These are phyloP conservation scores for Aspergillus viridinutans DNA, from an alignment of 2,329 filamentous ascomycete genomes.

Conservation along the genomic window DNA sequence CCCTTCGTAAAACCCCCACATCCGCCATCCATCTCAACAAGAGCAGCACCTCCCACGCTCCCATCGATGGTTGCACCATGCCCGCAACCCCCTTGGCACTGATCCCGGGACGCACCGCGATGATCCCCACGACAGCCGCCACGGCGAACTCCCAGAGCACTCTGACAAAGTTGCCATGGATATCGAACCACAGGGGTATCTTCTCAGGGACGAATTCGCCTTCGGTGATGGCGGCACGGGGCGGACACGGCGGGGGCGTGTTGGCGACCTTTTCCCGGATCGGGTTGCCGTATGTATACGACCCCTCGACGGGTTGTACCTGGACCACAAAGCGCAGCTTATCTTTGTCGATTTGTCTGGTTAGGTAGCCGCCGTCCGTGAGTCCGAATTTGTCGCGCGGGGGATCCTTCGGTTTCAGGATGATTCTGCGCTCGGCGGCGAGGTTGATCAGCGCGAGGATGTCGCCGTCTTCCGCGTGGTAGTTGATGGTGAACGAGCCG, in stretches of 20 bases:
- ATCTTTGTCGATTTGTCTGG: slow-evolving; percentile 43
- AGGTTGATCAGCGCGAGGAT: slow-evolving; percentile 43
- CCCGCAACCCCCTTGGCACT: slow-evolving; percentile 30
- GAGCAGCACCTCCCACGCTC: slow-evolving; percentile 40
- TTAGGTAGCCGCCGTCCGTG: slow-evolving; percentile 44
- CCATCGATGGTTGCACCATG: slow-evolving; percentile 37
- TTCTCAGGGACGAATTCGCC: slow-evolving; percentile 17
- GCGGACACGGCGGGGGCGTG: slow-evolving; percentile 24
- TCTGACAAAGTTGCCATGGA: slow-evolving; percentile 36
- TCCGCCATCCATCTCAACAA: slow-evolving; percentile 40
- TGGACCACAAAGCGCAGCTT: slow-evolving; percentile 42
- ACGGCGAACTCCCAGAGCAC: slow-evolving; percentile 42
- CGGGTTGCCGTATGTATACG: slow-evolving; percentile 41
- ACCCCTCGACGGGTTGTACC: slow-evolving; percentile 28
- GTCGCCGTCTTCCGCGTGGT: slow-evolving; percentile 41
- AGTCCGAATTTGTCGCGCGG: slow-evolving; percentile 45
- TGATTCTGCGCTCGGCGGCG: slow-evolving; percentile 31
- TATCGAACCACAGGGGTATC: slow-evolving; percentile 48
- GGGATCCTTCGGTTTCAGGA: slow-evolving; percentile 34
- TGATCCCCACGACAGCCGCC: slow-evolving; percentile 38
- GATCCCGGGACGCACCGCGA: slow-evolving; percentile 41
- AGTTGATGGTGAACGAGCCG: slow-evolving; percentile 30
- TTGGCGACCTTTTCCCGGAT: slow-evolving; percentile 16
- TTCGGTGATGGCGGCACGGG: slow-evolving; percentile 3
- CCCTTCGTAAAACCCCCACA: slow-evolving; percentile 16